Evolutionary conservation across 345 rosid species (phyloP).

Genomic region (Chamaenerion angustifolium): DNA sequence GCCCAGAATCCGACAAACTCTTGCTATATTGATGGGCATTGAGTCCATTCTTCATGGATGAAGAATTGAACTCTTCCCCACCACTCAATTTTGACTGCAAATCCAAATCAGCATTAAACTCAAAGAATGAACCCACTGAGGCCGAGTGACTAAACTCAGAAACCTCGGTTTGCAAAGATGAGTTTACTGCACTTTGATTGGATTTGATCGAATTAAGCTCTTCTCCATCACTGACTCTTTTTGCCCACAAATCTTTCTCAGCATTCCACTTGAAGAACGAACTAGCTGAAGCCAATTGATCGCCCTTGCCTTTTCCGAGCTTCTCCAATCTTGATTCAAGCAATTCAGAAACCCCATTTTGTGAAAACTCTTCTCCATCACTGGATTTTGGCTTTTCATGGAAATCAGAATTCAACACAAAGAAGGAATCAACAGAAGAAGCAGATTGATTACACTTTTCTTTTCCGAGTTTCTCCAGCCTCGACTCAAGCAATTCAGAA

Average conservation of each 20-base stretch:
- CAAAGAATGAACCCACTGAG: constrained; percentile 3
- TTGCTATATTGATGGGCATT: not conserved
- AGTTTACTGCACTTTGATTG: no score
- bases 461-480: constrained; percentile 24
- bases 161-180: no score
- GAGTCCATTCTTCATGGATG: no score
- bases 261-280: constrained; percentile 1
- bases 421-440: constrained; percentile 18
- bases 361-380: not conserved
- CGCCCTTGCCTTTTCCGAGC: constrained; percentile 21
- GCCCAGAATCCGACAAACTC: constrained; percentile 11
- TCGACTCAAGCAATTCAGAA: constrained; percentile 14
- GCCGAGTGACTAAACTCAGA: constrained; percentile 19
- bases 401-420: not conserved
- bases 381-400: not conserved
- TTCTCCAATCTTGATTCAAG: constrained; percentile 22
- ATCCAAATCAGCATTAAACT: not conserved
- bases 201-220: no score
- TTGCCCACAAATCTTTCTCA: not conserved
- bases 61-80: not conserved
- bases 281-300: constrained; percentile 20
- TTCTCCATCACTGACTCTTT: not conserved
- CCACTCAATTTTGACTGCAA: not conserved
- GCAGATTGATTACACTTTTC: constrained; percentile 22
- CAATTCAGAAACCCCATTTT: constrained; percentile 11